Percentiles rank a stretch among this genome's conserved stretches.
Conservation (phyloP, 1,284 basidiomycete genomes). For the Pholiota adiposa region DNA sequence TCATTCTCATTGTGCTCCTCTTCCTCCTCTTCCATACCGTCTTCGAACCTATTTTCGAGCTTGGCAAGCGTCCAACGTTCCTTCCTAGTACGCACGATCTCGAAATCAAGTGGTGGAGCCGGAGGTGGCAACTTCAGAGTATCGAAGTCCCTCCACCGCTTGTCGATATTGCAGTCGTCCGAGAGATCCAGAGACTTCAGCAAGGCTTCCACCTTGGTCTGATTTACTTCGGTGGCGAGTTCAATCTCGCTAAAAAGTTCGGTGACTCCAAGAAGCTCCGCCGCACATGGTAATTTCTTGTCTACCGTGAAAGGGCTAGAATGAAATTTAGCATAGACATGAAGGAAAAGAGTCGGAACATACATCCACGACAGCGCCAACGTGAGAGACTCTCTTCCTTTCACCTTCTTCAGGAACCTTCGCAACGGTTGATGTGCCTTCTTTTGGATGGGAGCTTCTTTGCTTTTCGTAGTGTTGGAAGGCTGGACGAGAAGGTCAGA, state of each 20-base stretch:
- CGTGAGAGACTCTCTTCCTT: conserved; percentile 60
- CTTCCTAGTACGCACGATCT: conserved; percentile 22
- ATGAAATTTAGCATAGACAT: conserved; percentile 3
- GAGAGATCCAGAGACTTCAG: conserved; percentile 6
- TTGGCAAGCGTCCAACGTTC: conserved; percentile 20
- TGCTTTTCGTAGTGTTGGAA: conserved; percentile 15
- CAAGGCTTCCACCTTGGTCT: conserved; percentile 9
- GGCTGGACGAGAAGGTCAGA: conserved; percentile 32
- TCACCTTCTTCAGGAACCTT: conserved; percentile 53
- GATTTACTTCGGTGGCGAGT: conserved; percentile 6
- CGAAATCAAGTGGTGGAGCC: conserved; percentile 6
- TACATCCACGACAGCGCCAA: conserved; percentile 74
- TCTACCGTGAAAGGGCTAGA: conserved; percentile 44
- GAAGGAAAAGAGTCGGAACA: conserved; percentile 16
- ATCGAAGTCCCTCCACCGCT: conserved; percentile 8
- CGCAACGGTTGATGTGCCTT: conserved; percentile 4
- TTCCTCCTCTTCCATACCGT: background rate
- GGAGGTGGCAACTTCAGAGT: background rate
- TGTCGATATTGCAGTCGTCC: conserved; percentile 5
- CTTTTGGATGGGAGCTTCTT: conserved; percentile 9
- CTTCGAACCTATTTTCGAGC: conserved; percentile 6
- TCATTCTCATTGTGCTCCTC: background rate
- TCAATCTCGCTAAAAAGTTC: conserved; percentile 20
- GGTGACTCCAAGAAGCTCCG: conserved; percentile 31
- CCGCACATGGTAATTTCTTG: conserved; percentile 35